These are phyloP conservation scores for Vairimorpha necatrix DNA, from an alignment of 371 early-diverging fungal species.

Conservation along the genomic window DNA sequence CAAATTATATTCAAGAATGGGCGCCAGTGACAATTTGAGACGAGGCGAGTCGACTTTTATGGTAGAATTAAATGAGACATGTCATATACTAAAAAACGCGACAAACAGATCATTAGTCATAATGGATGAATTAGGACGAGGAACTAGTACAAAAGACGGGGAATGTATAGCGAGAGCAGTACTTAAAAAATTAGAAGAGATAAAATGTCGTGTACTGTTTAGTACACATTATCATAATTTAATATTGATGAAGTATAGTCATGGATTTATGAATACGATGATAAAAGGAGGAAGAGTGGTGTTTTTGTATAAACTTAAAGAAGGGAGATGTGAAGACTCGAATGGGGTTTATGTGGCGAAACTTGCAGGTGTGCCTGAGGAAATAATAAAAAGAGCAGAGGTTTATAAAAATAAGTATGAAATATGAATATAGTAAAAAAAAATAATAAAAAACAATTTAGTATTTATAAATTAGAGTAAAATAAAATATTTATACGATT, in stretches of 20 bases:
- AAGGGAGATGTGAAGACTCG: slow-evolving; percentile 74
- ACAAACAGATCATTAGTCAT: slow-evolving; percentile 87
- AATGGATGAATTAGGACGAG: slow-evolving; percentile 96
- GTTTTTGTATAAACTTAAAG: slow-evolving; percentile 83
- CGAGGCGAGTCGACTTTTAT: slow-evolving; percentile 95
- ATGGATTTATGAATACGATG: slow-evolving; percentile 46
- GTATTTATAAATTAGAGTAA: neutral
- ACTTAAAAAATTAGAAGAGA: slow-evolving; percentile 71
- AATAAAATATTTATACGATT: neutral
- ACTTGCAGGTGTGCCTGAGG: slow-evolving; percentile 81
- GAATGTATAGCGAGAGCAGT: slow-evolving; percentile 88
- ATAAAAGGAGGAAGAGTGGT: slow-evolving; percentile 70
- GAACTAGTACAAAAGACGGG: slow-evolving; percentile 95
- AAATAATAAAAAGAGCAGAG: slow-evolving; percentile 56
- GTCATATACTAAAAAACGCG: slow-evolving; percentile 81
- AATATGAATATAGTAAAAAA: too few species aligned
- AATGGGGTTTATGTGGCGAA: slow-evolving; percentile 85
- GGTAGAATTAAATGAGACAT: slow-evolving; percentile 90
- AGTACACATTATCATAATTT: slow-evolving; percentile 92
- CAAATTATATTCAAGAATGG: slow-evolving; percentile 70
- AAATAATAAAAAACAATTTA: neutral
- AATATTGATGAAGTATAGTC: slow-evolving; percentile 70
- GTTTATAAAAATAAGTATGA: slow-evolving; percentile 29
- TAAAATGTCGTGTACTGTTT: slow-evolving; percentile 69
- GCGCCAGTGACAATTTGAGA: slow-evolving; percentile 78